Evolutionary conservation across 2,329 filamentous ascomycete genomes (phyloP), one percentile per base, ranked within the genome.

Genomic region (Trichoderma sp.): DNA sequence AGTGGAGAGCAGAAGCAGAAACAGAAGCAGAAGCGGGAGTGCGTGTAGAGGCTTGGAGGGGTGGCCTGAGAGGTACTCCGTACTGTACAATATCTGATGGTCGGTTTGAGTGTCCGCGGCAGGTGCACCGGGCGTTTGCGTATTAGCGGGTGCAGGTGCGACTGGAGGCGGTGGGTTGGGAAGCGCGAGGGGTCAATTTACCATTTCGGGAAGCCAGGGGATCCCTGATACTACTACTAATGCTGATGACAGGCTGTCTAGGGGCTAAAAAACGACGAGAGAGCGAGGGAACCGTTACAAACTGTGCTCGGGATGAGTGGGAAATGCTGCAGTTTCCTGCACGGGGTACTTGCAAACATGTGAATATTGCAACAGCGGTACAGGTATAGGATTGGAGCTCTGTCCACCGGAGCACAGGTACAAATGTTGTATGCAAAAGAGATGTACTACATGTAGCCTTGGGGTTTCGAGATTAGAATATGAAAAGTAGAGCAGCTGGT

Each of bases 191-290:
- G 61, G 35, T 17, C 35, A 56, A 34, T 37, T 54, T 64, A 13
- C 48, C 61, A 66, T 68, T 68, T 54, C 60, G 67, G 37, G 53
- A 54, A 48, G 45, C 54, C 60, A 42, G 42, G 61, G 66, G 59
- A 58, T 48, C 66, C 66, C 52, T 59, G 53, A 22, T n/a, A 27
- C 37, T n/a, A 17, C 15, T 12, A 5, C 37, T 1, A n/a, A 19
- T 19, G 39, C 19, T 45, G 42, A 58, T 59, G 54, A 37, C 13
- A 57, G 37, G 37, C 50, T 37, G 13, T 27, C 60, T 37, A 39
- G 27, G 58, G 61, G 50, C 22, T 29, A n/a, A 64, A 54, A 64
- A 45, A 52, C 8, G 13, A n/a, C 10, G 35, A 56, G 27, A 39
- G 35, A 34, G 19, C 22, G 35, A n/a, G n/a, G n/a, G n/a, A n/a